Percentiles rank a stretch among this genome's conserved stretches.
Evolutionary conservation across 2,329 filamentous ascomycete species (phyloP).

Genomic region (Bipolaris zeicola): DNA sequence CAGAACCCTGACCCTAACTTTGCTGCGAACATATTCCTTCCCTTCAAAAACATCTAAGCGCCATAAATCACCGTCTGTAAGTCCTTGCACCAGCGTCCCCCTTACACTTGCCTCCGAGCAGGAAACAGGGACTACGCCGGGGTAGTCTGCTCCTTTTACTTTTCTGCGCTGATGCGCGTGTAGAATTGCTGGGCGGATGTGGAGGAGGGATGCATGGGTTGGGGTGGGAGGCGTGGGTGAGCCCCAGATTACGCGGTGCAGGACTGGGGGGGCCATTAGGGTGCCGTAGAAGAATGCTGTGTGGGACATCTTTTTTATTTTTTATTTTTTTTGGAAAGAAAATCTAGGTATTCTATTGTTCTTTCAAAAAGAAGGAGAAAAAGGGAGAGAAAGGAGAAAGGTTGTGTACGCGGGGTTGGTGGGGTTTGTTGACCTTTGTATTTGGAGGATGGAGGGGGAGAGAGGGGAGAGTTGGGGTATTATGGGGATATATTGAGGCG

Average conservation of each 20-base stretch:
- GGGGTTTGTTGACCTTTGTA: not conserved
- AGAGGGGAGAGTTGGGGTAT: not conserved
- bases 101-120: slow-evolving; percentile 57
- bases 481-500: too few species aligned
- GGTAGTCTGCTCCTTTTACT: slow-evolving; percentile 76
- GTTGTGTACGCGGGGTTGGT: too few species aligned
- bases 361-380: too few species aligned
- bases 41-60: slow-evolving; percentile 86
- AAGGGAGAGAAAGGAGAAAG: too few species aligned
- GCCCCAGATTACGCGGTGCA: slow-evolving; percentile 82
- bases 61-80: slow-evolving; percentile 76
- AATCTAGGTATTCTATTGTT: too few species aligned
- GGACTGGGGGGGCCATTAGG: slow-evolving; percentile 83
- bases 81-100: slow-evolving; percentile 75
- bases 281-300: slow-evolving; percentile 72
- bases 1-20: slow-evolving; percentile 53
- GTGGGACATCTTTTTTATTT: slow-evolving; percentile 44
- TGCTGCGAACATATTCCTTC: slow-evolving; percentile 65
- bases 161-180: slow-evolving; percentile 72
- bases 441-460: not conserved
- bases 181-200: slow-evolving; percentile 76
- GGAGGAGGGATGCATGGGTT: slow-evolving; percentile 61
- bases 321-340: too few species aligned
- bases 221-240: slow-evolving; percentile 54
- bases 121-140: slow-evolving; percentile 54